phyloP scores from a whole-genome alignment of 768 basidiomycete genomes.

The Mycena venus region DNA sequence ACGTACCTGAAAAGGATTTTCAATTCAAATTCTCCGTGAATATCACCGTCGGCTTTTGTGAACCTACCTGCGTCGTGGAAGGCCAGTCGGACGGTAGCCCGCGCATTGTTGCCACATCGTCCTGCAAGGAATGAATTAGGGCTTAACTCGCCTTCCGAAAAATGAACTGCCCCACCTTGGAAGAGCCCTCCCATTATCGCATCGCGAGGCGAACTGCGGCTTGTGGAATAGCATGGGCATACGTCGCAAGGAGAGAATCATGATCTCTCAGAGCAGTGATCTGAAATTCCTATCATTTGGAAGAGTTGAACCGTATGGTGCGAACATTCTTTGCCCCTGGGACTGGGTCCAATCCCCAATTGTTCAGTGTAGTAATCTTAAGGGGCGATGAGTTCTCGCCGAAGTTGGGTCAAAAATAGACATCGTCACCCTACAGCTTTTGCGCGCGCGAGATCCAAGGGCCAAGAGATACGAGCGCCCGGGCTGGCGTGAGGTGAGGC shows the following conservation, averaged over 20 bases:
- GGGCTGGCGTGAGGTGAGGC: too few relatives aligned
- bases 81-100: slow-evolving; percentile 24
- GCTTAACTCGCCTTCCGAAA: not conserved
- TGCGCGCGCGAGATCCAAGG: too few relatives aligned
- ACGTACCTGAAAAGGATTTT: not conserved
- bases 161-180: not conserved
- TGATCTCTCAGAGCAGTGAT: too few relatives aligned
- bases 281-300: too few relatives aligned
- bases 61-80: slow-evolving; percentile 33
- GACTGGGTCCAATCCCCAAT: too few relatives aligned
- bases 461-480: too few relatives aligned
- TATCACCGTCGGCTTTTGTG: not conserved
- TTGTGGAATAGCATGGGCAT: not conserved
- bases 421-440: too few relatives aligned
- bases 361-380: too few relatives aligned
- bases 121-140: not conserved
- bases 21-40: not conserved
- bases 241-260: not conserved
- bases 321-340: too few relatives aligned
- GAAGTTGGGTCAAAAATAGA: too few relatives aligned
- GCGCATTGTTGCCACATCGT: slow-evolving; percentile 26
- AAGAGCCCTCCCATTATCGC: slow-evolving; percentile 24
- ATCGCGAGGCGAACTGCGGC: not conserved
- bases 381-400: too few relatives aligned
- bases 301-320: too few relatives aligned